Evolutionary conservation across 441 rosid genomes (phyloP).

Genomic region (Pelargonium cotyledonis): DNA sequence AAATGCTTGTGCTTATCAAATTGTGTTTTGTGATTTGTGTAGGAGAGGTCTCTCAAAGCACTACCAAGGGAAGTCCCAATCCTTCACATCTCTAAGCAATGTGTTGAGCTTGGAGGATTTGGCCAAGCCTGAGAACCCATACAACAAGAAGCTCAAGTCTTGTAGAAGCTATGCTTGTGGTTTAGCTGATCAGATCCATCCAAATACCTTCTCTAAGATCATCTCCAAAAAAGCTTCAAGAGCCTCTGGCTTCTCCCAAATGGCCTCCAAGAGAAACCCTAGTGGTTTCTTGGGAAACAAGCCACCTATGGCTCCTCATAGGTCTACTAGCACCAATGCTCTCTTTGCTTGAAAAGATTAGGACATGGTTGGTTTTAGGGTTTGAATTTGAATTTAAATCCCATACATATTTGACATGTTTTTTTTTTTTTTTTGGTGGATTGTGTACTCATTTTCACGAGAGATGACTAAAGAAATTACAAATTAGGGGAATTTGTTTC

Average conservation of each 20-base stretch:
- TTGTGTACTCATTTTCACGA: no score
- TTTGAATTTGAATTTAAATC: no score
- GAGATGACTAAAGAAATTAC: no score
- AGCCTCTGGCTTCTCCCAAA: background rate
- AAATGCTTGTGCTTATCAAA: no score
- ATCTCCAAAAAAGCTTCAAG: background rate
- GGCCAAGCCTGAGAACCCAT: background rate
- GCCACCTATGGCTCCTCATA: slow-evolving; percentile 7
- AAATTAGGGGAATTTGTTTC: no score
- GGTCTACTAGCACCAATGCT: background rate
- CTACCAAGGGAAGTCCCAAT: slow-evolving; percentile 6
- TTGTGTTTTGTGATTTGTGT: background rate
- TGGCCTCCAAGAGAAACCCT: background rate
- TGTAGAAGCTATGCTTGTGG: slow-evolving; percentile 3
- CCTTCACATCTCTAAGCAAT: background rate
- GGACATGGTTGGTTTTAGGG: background rate
- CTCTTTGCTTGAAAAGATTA: slow-evolving; percentile 2
- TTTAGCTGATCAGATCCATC: background rate
- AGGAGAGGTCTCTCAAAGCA: slow-evolving; percentile 7
- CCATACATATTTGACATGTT: no score
- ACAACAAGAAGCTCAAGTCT: slow-evolving; percentile 6
- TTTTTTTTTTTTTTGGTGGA: no score
- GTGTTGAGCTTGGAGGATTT: background rate
- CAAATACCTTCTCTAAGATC: background rate
- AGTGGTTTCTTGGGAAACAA: background rate